phyloP scores from a whole-genome alignment of 169 alveolate genomes.

The Eimeria tenella region DNA sequence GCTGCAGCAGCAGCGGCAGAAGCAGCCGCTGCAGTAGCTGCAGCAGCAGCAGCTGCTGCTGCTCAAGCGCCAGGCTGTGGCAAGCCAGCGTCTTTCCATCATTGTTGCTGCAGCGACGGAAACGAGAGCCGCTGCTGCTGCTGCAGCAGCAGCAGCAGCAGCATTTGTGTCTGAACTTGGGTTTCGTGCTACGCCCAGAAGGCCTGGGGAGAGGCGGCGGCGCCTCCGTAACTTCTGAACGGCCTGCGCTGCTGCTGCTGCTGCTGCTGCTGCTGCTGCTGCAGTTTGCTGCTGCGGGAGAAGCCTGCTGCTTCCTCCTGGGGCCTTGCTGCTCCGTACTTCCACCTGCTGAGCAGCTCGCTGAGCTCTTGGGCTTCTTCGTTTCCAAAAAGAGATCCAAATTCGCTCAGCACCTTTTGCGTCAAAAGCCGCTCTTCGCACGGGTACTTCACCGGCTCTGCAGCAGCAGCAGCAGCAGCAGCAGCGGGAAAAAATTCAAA shows the following conservation, averaged over 20 bases:
- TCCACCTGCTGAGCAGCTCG: conserved; percentile 55
- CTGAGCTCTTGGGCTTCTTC: conserved; percentile 70
- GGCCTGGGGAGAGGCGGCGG: background rate
- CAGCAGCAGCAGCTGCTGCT: background rate
- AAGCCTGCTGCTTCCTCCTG: background rate
- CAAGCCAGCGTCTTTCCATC: background rate
- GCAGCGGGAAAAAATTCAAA: background rate
- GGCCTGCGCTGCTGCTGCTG: background rate
- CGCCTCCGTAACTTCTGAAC: too few relatives aligned
- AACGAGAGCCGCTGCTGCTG: background rate
- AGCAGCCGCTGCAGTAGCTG: background rate
- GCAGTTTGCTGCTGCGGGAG: background rate
- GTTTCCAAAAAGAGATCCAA: conserved; percentile 46
- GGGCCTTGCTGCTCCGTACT: conserved; percentile 80
- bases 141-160: background rate
- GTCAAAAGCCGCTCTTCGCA: conserved; percentile 69
- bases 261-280: background rate
- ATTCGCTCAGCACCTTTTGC: conserved; percentile 51
- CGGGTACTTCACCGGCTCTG: conserved; percentile 75
- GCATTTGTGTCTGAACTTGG: background rate
- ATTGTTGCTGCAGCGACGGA: background rate
- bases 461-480: background rate
- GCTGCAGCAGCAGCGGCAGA: background rate
- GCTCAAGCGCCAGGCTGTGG: background rate
- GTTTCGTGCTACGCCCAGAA: background rate